Percentiles rank a stretch among this genome's conserved stretches.
Evolutionary conservation across 1,139 yeast genomes (phyloP).

Genomic region (Blastobotrys malaysiensis): DNA sequence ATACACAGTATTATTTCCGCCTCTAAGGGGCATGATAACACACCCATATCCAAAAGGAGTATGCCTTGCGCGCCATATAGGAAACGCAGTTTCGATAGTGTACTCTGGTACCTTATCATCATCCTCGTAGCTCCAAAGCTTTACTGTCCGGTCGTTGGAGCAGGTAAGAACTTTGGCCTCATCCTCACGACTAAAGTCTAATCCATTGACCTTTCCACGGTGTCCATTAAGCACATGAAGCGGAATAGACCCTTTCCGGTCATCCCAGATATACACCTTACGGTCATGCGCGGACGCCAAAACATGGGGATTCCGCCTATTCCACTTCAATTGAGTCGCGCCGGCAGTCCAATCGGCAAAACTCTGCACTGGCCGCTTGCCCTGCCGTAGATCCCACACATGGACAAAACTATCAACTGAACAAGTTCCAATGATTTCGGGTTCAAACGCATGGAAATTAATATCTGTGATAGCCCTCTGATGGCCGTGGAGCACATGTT

Average conservation of each 20-base stretch:
- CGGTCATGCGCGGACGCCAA: slow-evolving; percentile 85
- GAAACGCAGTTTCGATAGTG: slow-evolving; percentile 67
- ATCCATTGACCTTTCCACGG: slow-evolving; percentile 75
- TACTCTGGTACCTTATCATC: slow-evolving; percentile 45
- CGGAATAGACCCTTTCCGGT: slow-evolving; percentile 75
- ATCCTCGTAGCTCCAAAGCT: slow-evolving; percentile 67
- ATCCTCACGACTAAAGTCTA: slow-evolving; percentile 66
- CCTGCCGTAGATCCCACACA: slow-evolving; percentile 87
- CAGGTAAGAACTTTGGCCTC: slow-evolving; percentile 65
- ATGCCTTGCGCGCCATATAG: slow-evolving; percentile 82
- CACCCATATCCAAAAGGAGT: slow-evolving; percentile 91
- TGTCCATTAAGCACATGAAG: slow-evolving; percentile 67
- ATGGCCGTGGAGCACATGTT: slow-evolving; percentile 82
- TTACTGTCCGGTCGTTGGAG: slow-evolving; percentile 82
- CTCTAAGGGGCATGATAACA: slow-evolving; percentile 84
- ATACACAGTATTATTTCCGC: slow-evolving; percentile 73
- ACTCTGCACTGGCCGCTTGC: slow-evolving; percentile 60
- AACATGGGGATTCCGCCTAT: slow-evolving; percentile 64
- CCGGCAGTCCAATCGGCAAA: slow-evolving; percentile 96
- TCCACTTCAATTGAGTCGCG: slow-evolving; percentile 95
- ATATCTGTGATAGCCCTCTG: slow-evolving; percentile 93
- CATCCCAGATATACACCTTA: slow-evolving; percentile 79
- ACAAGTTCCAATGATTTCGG: slow-evolving; percentile 89
- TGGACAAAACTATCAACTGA: slow-evolving; percentile 83
- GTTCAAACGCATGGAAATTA: slow-evolving; percentile 81